Evolutionary conservation across 352 stramenopile species (phyloP), one percentile per base, ranked within the genome.

Genomic region (Blastocystis sp.): DNA sequence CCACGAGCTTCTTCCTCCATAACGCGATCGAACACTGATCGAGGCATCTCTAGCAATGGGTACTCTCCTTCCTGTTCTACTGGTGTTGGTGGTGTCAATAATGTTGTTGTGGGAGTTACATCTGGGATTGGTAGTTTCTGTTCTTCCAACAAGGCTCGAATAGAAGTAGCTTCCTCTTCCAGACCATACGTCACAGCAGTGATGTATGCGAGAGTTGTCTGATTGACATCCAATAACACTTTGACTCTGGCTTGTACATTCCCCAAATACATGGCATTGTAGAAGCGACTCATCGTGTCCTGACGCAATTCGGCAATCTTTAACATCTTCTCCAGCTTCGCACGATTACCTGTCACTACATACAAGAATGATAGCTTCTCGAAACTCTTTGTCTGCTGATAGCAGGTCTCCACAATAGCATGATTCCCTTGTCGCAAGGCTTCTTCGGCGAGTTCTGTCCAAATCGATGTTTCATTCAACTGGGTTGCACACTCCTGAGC

Each of bases 381-480:
- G 91, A 99, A 98, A 93, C 98, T 97, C 92, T 99, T 99, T 35
- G 97, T 99, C 57, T 96, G 95, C 93, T 99, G 97, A 90, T 99
- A 99, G 51, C 95, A 96, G 96, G 98, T 98, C 92, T 99, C 97
- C 40, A 99, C 97, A 89, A 99, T 96, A 91, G 98, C 94, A 87
- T 98, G 96, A 91, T 99, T 99, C 88, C 97, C 97, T 92, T 99
- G 97, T 17, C 96, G 94, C 70, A 99, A 91, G 22, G 97, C 97
- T 91, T 99, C 97, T 44, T 95, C 95, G 51, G 96, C 97, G 22
- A 99, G 93, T 89, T 98, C 94, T 90, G 97, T 95, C 97, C 97
- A 99, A 90, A 96, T 97, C 79, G 96, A 94, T 89, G 95, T 95
- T 91, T 98, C 95, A 48, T 97, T 94, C 27, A 98, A 92, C 90